Evolutionary conservation across 140 eudicot genomes (phyloP), one percentile per base, ranked within the genome.

Genomic region (Ambrosia hybrid): DNA sequence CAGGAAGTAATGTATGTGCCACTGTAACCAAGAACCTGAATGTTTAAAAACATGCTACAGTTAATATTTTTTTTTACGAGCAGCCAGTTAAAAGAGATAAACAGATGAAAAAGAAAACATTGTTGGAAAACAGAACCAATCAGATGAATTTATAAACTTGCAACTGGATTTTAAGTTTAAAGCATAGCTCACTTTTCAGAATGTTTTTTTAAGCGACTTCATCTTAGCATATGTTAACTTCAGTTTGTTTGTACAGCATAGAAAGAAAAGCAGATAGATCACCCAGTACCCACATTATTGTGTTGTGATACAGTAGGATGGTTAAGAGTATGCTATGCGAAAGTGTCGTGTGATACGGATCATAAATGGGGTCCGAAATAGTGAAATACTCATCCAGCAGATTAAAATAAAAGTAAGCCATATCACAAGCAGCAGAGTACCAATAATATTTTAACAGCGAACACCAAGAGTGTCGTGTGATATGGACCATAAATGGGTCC

Each of bases 1-100:
- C 89, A 73, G 97, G 97, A 71, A 16, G 36, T 26, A 90, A 72
- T 53, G 89, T 96, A 78, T 88, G 87, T 62, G 79, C 81, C 57
- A 84, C 80, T 1, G 89, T 80, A 77, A 76, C 72, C 96, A 88
- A 90, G 78, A 94, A 94, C 67, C 99, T 94, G 88, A 85, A 83
- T 37, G 51, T 39, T 38, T 41, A 77, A 45, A 73, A 63, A 46
- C 41, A 30, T 55, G 41, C 17, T 53, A 21, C 60, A 57, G 51
- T 65, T 74, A 14, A 64, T 2, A 39, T 38, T 5, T 6, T 30
- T 43, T 13, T 65, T 65, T 65, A 53, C 69, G 55, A 74, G 48
- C 53, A 10, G 2, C 8, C 51, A 33, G 39, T 60, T 51, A 12
- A 63, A 39, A 16, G 45, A 52, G 46, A 58, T 16, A 14, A 57